These are phyloP conservation scores for Hygrocybe punicea DNA, from an alignment of 768 basidiomycete species.

Conservation along the genomic window DNA sequence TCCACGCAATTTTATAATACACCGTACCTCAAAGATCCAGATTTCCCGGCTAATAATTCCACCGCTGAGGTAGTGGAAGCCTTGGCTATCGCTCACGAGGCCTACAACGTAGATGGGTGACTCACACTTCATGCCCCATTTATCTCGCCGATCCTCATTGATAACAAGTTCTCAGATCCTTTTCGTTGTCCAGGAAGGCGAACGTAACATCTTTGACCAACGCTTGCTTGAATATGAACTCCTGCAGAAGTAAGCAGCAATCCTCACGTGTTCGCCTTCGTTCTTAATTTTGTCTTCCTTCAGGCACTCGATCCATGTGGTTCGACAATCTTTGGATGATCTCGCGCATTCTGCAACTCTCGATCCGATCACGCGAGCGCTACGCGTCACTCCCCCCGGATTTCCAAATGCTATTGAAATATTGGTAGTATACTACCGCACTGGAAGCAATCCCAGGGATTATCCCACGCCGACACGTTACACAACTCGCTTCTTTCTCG, in stretches of 20 bases:
- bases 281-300: too few species aligned
- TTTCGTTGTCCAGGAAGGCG: conserved; percentile 82
- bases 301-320: conserved; percentile 71
- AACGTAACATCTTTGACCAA: conserved; percentile 96
- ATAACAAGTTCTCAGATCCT: conserved; percentile 52
- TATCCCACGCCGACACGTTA: conserved; percentile 65
- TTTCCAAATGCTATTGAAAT: conserved; percentile 58
- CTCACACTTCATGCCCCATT: neutral
- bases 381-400: conserved; percentile 32
- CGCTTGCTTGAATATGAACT: conserved; percentile 84
- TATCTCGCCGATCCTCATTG: neutral
- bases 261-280: neutral
- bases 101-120: conserved; percentile 60
- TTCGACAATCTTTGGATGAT: conserved; percentile 74
- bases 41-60: conserved; percentile 72
- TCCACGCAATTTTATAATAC: conserved; percentile 65
- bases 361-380: conserved; percentile 41
- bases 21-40: conserved; percentile 45
- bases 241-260: conserved; percentile 59
- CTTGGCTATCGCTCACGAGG: conserved; percentile 73
- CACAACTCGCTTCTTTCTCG: conserved; percentile 70
- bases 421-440: conserved; percentile 85
- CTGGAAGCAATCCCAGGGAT: conserved; percentile 82
- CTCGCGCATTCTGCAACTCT: conserved; percentile 58
- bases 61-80: conserved; percentile 68